Evolutionary conservation across 2,329 filamentous ascomycete genomes (phyloP).

Genomic region (Penicillium sp.): DNA sequence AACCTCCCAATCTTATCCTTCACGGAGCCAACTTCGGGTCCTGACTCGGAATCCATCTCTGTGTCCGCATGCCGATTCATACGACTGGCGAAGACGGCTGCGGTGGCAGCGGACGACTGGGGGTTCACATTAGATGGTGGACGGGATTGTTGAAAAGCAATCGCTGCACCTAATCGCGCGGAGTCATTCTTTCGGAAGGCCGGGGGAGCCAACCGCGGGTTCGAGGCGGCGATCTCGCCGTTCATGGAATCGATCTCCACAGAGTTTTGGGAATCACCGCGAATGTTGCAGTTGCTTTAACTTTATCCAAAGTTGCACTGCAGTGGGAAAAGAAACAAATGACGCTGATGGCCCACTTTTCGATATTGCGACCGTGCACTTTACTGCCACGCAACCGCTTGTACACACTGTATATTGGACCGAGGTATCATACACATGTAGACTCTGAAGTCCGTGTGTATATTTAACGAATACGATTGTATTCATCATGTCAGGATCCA

Average conservation of each 20-base stretch:
- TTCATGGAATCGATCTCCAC: constrained; percentile 28
- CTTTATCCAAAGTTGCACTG: not conserved
- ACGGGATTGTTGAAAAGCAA: constrained; percentile 35
- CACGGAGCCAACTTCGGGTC: constrained; percentile 37
- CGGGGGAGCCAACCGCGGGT: constrained; percentile 29
- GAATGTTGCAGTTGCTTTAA: not conserved
- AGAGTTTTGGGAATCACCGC: not conserved
- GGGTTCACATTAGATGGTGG: constrained; percentile 15
- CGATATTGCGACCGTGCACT: not conserved
- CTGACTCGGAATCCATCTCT: constrained; percentile 23
- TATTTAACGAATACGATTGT: not conserved
- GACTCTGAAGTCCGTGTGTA: too few relatives aligned
- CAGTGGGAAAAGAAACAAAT: not conserved
- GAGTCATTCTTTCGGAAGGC: constrained; percentile 24
- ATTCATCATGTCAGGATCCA: too few relatives aligned
- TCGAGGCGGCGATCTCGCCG: constrained; percentile 31
- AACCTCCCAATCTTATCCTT: constrained; percentile 41
- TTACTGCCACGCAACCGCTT: not conserved
- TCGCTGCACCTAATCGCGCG: constrained; percentile 39
- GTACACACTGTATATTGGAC: not conserved
- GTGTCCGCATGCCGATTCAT: constrained; percentile 16
- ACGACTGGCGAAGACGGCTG: constrained; percentile 22
- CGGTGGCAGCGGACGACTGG: constrained; percentile 17
- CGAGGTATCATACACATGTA: too few relatives aligned
- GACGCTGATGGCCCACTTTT: constrained; percentile 5